Conservation (phyloP, 495 filamentous ascomycete genomes). For the Beverwykella pulmonaria region DNA sequence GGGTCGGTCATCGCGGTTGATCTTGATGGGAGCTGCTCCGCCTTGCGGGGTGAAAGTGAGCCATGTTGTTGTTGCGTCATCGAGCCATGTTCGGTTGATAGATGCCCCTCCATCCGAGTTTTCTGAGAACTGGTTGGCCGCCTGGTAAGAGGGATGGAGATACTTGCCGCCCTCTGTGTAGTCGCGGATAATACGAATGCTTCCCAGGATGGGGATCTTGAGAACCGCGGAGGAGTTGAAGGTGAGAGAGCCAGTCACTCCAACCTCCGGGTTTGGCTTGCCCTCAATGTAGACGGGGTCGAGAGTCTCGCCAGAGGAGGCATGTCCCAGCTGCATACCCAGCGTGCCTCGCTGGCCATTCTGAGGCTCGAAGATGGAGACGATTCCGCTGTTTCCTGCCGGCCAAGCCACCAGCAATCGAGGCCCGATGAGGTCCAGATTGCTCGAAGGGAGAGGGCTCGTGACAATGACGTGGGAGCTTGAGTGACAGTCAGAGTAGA, state of each 20-base stretch:
- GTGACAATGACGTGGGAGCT: conserved; percentile 62
- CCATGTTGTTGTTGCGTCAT: conserved; percentile 59
- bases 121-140: conserved; percentile 52
- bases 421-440: conserved; percentile 58
- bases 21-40: conserved; percentile 37
- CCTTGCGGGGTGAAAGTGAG: conserved; percentile 51
- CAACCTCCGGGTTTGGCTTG: conserved; percentile 46
- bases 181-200: conserved; percentile 63
- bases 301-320: conserved; percentile 44
- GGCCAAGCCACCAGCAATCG: conserved; percentile 66
- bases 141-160: conserved; percentile 56
- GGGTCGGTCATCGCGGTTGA: conserved; percentile 42
- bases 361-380: conserved; percentile 56
- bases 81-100: conserved; percentile 61
- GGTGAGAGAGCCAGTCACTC: conserved; percentile 54
- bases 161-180: conserved; percentile 61
- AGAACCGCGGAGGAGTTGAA: conserved; percentile 61
- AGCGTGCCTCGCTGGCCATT: conserved; percentile 59
- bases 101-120: conserved; percentile 49
- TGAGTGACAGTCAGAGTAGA: conserved; percentile 59
- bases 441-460: conserved; percentile 55
- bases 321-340: conserved; percentile 55
- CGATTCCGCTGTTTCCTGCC: conserved; percentile 63
- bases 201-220: conserved; percentile 59
- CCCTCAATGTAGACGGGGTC: conserved; percentile 45